phyloP scores from a whole-genome alignment of 129 eudicot species.

The Apium graveolens region DNA sequence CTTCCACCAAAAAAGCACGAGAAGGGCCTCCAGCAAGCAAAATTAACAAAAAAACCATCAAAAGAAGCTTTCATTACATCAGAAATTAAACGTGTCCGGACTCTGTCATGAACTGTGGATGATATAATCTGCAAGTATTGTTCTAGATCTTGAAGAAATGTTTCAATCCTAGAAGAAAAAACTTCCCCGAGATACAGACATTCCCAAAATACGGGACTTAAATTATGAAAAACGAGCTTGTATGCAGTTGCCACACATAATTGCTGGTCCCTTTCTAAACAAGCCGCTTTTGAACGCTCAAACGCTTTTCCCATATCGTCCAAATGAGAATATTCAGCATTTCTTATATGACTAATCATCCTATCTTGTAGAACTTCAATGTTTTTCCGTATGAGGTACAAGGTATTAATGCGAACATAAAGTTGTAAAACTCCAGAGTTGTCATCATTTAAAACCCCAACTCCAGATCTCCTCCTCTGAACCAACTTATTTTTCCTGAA shows the following conservation, averaged over 20 bases:
- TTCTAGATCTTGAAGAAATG: slow-evolving; percentile 74
- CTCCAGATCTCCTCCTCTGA: slow-evolving; percentile 61
- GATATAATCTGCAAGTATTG: slow-evolving; percentile 49
- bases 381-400: slow-evolving; percentile 60
- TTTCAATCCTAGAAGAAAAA: slow-evolving; percentile 66
- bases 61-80: slow-evolving; percentile 85
- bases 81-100: slow-evolving; percentile 65
- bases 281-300: slow-evolving; percentile 71
- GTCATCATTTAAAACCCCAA: slow-evolving; percentile 46
- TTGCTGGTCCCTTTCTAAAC: slow-evolving; percentile 80
- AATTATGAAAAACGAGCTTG: slow-evolving; percentile 70
- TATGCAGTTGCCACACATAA: slow-evolving; percentile 68
- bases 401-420: slow-evolving; percentile 73
- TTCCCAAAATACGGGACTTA: slow-evolving; percentile 64
- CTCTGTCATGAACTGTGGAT: slow-evolving; percentile 60
- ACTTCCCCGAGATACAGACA: slow-evolving; percentile 70
- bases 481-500: slow-evolving; percentile 69
- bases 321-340: slow-evolving; percentile 61
- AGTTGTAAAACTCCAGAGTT: slow-evolving; percentile 59
- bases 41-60: slow-evolving; percentile 80
- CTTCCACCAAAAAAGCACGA: slow-evolving; percentile 57
- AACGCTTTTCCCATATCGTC: slow-evolving; percentile 58
- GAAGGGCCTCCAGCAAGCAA: slow-evolving; percentile 90
- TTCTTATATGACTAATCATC: slow-evolving; percentile 61
- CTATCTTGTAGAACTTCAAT: slow-evolving; percentile 70